Evolutionary conservation across 176 grass and related monocot genomes (phyloP).

Genomic region (Tuctoria greenei): DNA sequence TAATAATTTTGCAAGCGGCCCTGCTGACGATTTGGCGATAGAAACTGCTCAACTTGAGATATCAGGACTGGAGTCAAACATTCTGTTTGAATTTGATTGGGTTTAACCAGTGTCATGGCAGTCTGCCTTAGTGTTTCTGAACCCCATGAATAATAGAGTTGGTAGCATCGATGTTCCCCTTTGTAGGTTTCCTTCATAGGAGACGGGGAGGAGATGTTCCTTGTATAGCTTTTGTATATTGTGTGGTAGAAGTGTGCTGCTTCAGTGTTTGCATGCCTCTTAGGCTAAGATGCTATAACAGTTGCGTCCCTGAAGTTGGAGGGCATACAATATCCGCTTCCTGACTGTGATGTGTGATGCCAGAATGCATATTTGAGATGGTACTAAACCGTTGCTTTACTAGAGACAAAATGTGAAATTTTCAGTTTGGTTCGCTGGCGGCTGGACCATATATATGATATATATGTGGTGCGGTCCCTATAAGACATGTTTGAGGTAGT

Average conservation of each 20-base stretch:
- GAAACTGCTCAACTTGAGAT: constrained; percentile 29
- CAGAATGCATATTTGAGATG: constrained; percentile 13
- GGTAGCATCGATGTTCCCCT: constrained; percentile 5
- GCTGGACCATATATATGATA: not conserved
- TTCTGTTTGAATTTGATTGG: constrained; percentile 45
- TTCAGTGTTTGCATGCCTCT: constrained; percentile 19
- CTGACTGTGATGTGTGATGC: constrained; percentile 11
- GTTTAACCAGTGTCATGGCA: not conserved
- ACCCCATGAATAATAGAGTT: constrained; percentile 27
- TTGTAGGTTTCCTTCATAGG: constrained; percentile 30
- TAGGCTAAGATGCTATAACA: not conserved
- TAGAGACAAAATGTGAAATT: not conserved
- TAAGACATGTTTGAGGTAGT: not conserved
- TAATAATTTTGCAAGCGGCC: constrained; percentile 8
- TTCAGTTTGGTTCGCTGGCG: not conserved
- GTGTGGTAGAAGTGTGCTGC: constrained; percentile 9
- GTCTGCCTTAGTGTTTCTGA: not conserved
- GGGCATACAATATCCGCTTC: constrained; percentile 13
- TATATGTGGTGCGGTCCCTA: too few species aligned
- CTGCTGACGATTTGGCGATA: constrained; percentile 17
- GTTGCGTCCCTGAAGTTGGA: constrained; percentile 6
- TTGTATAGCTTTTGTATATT: constrained; percentile 43
- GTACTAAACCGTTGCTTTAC: not conserved
- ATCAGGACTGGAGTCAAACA: constrained; percentile 25
- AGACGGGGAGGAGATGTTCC: constrained; percentile 19